Base-by-base conservation (phyloP, 1,284 basidiomycete genomes). In the Trametes sp. region DNA sequence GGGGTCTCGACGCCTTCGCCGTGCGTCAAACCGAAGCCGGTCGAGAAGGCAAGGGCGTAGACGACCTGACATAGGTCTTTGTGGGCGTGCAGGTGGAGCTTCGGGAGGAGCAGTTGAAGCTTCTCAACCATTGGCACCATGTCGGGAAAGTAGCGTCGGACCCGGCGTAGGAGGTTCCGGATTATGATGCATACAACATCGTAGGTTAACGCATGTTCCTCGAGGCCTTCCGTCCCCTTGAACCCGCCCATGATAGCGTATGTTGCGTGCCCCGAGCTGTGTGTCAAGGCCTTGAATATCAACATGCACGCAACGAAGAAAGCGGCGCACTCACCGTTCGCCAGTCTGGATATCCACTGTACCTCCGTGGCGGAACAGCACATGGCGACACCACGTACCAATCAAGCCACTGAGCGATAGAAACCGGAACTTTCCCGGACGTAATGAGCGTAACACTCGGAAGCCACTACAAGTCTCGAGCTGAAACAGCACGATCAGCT, bases 1-100 rank as follows among this genome's bases (percentile, higher is more conserved):
- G 58, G 52, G 0, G 42, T 52, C 29, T 60, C 58, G 1, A 60
- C 58, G 10, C 52, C 51, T 24, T 60, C 52, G 2, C 58, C 51
- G 16, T 60, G 42, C 1, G 28, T n/a, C 11, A 46, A 23, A 4
- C 51, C 58, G 23, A 48, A 60, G 1, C 58, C 44, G 5, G 7
- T 2, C 2, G 51, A 42, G 28, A 36, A 54, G 4, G 31, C 23
- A n/a, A 54, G 26, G 3, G 45, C 31, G 26, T 60, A 60, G 1
- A 49, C 44, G 9, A 49, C 21, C 45, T 60, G 51, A 19, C 58
- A 60, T n/a, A 54, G 31, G 13, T 60, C 58, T 21, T 52, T 53
- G 35, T 60, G 58, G 1, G 35, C 58, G 23, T 60, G n/a, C 5
- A 52, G 9, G 36, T 60, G 58, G n/a, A 60, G 28, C 2, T 33